A percentile compares a stretch with the other conserved stretches of the same genome.
These are phyloP conservation scores for Ceratorhiza oryzae-sativae DNA, from an alignment of 1,284 basidiomycete genomes.

Conservation along the genomic window DNA sequence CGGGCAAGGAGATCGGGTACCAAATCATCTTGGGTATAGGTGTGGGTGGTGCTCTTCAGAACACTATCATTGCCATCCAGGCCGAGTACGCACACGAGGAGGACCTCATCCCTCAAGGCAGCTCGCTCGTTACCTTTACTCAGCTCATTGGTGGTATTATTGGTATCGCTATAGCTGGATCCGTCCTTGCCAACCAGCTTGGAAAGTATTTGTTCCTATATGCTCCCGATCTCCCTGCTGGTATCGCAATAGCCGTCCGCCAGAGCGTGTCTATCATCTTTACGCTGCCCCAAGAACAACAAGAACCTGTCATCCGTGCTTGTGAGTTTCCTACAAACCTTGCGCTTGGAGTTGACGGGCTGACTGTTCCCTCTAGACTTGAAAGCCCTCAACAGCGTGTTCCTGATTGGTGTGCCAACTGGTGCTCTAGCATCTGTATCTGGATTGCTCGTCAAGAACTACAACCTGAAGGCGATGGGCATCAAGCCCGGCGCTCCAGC, in stretches of 20 bases:
- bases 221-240: conserved; percentile 45
- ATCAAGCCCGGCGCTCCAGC: conserved; percentile 44
- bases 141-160: conserved; percentile 49
- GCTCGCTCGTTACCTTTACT: conserved; percentile 52
- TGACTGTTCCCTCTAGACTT: conserved; percentile 16
- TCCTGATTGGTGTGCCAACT: conserved; percentile 54
- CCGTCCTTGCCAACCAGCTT: conserved; percentile 50
- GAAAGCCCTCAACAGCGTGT: conserved; percentile 46
- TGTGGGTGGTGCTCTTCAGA: conserved; percentile 46
- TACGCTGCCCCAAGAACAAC: conserved; percentile 47
- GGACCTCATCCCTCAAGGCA: conserved; percentile 46
- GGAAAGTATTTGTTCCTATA: conserved; percentile 45
- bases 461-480: conserved; percentile 52
- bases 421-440: conserved; percentile 50
- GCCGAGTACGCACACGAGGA: conserved; percentile 52
- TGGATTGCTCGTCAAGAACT: conserved; percentile 49
- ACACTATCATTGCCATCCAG: conserved; percentile 54
- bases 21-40: conserved; percentile 53
- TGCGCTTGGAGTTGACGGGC: conserved; percentile 48
- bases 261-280: conserved; percentile 44
- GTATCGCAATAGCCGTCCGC: conserved; percentile 42
- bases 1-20: conserved; percentile 50
- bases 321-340: conserved; percentile 48
- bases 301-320: conserved; percentile 52
- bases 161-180: conserved; percentile 51